These are phyloP conservation scores for Hibiscus tridactylites DNA, from an alignment of 345 rosid genomes.

Conservation along the genomic window DNA sequence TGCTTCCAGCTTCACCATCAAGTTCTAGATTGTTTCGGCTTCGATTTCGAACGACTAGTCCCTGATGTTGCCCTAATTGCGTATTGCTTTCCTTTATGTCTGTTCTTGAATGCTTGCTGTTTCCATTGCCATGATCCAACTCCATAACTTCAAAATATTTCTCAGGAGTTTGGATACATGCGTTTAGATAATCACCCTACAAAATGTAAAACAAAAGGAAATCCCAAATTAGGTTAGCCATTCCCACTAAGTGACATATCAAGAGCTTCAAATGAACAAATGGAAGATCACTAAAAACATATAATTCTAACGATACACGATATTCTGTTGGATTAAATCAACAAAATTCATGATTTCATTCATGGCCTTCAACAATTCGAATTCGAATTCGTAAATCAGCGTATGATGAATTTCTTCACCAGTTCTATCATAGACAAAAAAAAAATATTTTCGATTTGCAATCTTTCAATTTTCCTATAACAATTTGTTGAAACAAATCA, in stretches of 20 bases:
- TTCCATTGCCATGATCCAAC: slow-evolving; percentile 18
- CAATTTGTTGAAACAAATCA: background rate
- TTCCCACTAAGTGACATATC: background rate
- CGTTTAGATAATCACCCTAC: background rate
- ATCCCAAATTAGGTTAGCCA: background rate
- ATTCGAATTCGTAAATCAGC: background rate
- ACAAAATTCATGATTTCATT: background rate
- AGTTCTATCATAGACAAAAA: background rate
- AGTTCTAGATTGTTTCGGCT: background rate
- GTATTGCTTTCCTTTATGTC: slow-evolving; percentile 4
- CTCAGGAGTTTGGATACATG: background rate
- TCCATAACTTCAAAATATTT: slow-evolving; percentile 34
- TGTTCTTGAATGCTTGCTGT: slow-evolving; percentile 1
- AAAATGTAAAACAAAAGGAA: background rate
- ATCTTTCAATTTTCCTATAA: background rate
- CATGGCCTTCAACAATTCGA: background rate
- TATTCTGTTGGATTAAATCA: background rate
- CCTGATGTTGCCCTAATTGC: slow-evolving; percentile 2
- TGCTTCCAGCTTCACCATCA: slow-evolving; percentile 6
- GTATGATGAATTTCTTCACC: background rate
- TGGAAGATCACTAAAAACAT: background rate
- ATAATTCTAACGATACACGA: background rate
- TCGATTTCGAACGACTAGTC: background rate
- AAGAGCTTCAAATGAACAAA: background rate
- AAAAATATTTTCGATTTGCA: background rate